Percentiles rank a stretch among this genome's conserved stretches.
Evolutionary conservation across 176 grass and related monocot genomes (phyloP).

Genomic region (Eleusine coracana): DNA sequence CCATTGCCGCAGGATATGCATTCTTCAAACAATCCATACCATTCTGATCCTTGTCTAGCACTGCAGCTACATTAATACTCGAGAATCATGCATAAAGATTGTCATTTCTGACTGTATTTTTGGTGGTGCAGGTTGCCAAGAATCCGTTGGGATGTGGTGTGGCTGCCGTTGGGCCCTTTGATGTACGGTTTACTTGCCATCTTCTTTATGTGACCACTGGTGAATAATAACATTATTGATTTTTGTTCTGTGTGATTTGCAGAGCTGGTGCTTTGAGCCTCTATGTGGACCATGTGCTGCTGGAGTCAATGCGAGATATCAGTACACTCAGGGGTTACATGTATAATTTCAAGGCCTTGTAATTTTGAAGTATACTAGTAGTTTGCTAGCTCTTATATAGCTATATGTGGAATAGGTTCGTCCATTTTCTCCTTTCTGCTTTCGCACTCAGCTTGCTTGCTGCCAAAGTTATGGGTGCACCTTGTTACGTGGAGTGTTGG

Average conservation of each 20-base stretch:
- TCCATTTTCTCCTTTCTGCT: neutral
- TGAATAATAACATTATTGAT: slow-evolving; percentile 14
- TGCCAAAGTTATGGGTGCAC: neutral
- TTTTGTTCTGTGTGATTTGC: slow-evolving; percentile 17
- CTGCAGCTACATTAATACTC: neutral
- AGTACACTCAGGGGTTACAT: slow-evolving; percentile 74
- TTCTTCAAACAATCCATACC: neutral
- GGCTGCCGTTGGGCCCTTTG: slow-evolving; percentile 83
- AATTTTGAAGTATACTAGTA: neutral
- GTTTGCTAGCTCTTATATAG: slow-evolving; percentile 5
- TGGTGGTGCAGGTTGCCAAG: slow-evolving; percentile 59
- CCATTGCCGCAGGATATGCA: neutral
- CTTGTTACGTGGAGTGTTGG: neutral
- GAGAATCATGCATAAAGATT: neutral
- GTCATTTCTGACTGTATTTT: slow-evolving; percentile 22
- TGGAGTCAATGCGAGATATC: slow-evolving; percentile 73
- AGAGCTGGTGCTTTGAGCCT: slow-evolving; percentile 75
- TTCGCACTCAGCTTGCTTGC: neutral
- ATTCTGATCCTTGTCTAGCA: neutral
- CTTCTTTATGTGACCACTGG: neutral
- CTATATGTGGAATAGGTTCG: neutral
- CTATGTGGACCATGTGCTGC: slow-evolving; percentile 71
- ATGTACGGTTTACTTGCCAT: slow-evolving; percentile 47
- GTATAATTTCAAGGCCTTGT: slow-evolving; percentile 91
- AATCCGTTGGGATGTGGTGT: slow-evolving; percentile 75